Base-by-base conservation (phyloP, 192 early-diverging fungal species). In the Cladochytrium replicatum region DNA sequence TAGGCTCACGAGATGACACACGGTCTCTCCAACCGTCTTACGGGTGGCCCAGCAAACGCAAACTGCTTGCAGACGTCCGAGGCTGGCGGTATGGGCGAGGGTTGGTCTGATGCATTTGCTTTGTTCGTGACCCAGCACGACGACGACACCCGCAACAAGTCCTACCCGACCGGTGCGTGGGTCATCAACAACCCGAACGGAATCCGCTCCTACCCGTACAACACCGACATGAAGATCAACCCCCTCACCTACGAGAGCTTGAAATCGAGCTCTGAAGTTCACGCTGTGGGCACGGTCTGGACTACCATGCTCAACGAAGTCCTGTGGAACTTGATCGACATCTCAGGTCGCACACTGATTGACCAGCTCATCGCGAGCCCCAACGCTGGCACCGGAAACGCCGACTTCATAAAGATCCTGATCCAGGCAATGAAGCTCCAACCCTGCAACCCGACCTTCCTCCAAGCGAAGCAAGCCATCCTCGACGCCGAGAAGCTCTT, bases 1-100 rank as follows among this genome's bases (percentile, higher is more conserved):
- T 25, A 13, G 13, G 59, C 71, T 46, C 80, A 82, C 51, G 80
- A 82, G 58, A 62, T 77, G 46, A 67, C 60, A 6, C 80, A 82
- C 54, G 80, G 77, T 7, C 59, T 82, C 41, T 53, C 63, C 42
- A 70, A 55, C 50, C 71, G 80, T 13, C 63, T 82, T 42, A 82
- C 74, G 0, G 80, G 80, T 32, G 80, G 80, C 5, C 70, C 74
- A 9, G 56, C 63, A 24, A 71, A 72, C 57, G 58, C 59, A 21
- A 58, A 64, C 51, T 82, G 80, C 45, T 50, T 80, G 32, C 32
- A 39, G n/a, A 67, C 49, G 40, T 62, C 55, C 48, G 75, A 78
- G 56, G 48, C 74, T 4, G 68, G 71, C 34, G 77, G 77, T 19
- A 66, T 80, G 69, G 73, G 72, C 28, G 74, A 37, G 34, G 78